Evolutionary conservation across 306 rosid genomes (phyloP).

Genomic region (Quercus rubra): DNA sequence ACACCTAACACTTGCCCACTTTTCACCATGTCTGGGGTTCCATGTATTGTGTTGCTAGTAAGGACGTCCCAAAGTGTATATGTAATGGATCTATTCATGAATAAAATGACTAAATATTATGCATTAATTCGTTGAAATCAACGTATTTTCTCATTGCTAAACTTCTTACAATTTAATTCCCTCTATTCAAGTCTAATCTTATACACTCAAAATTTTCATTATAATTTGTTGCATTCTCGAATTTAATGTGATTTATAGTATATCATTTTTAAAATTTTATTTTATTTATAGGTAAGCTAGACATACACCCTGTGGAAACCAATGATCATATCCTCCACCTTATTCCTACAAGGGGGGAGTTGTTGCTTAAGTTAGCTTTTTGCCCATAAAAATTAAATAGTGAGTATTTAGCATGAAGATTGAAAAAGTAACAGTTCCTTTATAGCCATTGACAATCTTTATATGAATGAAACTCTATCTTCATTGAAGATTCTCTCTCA

Average conservation of each 20-base stretch:
- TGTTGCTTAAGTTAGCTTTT: neutral
- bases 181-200: neutral
- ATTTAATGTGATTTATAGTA: neutral
- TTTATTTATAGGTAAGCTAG: neutral
- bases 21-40: too few species aligned
- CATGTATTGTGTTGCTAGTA: too few species aligned
- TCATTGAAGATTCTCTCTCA: slow-evolving; percentile 1
- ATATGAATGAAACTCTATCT: neutral
- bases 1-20: too few species aligned
- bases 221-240: neutral
- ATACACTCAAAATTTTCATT: neutral
- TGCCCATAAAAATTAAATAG: neutral
- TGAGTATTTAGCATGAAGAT: neutral
- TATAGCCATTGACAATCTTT: neutral
- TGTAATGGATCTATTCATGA: too few species aligned
- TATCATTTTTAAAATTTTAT: neutral
- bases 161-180: neutral
- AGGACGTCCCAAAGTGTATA: too few species aligned
- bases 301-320: neutral
- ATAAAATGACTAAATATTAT: too few species aligned
- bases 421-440: neutral
- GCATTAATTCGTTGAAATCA: neutral
- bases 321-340: neutral
- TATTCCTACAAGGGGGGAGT: neutral
- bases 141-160: neutral